phyloP scores from a whole-genome alignment of 2,329 filamentous ascomycete species.

The Decorospora gaudefroyi region DNA sequence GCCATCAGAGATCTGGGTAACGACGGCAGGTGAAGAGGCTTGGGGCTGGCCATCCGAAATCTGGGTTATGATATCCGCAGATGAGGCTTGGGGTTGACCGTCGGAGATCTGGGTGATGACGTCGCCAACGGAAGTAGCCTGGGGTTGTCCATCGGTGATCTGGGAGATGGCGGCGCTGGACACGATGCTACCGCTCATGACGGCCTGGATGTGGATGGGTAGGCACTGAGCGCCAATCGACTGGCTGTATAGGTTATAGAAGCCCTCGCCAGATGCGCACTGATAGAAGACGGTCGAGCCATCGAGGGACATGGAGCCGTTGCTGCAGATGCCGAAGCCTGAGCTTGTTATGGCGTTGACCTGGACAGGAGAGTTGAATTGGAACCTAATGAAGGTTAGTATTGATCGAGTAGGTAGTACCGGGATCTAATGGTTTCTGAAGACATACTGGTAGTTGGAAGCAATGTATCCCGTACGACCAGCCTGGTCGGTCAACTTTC shows the following conservation, averaged over 20 bases:
- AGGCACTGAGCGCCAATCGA: constrained; percentile 71
- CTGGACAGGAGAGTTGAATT: constrained; percentile 57
- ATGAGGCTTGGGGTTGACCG: constrained; percentile 33
- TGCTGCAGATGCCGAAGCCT: constrained; percentile 73
- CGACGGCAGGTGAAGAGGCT: constrained; percentile 17
- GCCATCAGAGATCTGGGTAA: constrained; percentile 40
- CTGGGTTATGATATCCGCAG: constrained; percentile 24
- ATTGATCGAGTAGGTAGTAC: neutral
- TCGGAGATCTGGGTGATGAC: constrained; percentile 30
- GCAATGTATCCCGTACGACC: constrained; percentile 78
- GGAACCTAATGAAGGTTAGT: constrained; percentile 42
- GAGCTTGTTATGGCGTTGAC: constrained; percentile 69
- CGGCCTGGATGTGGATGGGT: constrained; percentile 39
- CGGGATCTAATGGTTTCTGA: too few relatives aligned
- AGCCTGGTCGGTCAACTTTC: constrained; percentile 67
- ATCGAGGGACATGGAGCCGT: constrained; percentile 67
- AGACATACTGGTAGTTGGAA: constrained; percentile 67
- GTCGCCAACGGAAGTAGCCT: constrained; percentile 17
- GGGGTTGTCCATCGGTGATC: constrained; percentile 40
- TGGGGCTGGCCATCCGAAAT: constrained; percentile 34
- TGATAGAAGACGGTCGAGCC: constrained; percentile 71
- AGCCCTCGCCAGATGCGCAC: constrained; percentile 72
- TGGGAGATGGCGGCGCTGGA: constrained; percentile 28
- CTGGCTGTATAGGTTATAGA: constrained; percentile 83
- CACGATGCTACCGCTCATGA: constrained; percentile 4